Base-by-base conservation (phyloP, 169 alveolate species). In the Plasmodium blacklocki region DNA sequence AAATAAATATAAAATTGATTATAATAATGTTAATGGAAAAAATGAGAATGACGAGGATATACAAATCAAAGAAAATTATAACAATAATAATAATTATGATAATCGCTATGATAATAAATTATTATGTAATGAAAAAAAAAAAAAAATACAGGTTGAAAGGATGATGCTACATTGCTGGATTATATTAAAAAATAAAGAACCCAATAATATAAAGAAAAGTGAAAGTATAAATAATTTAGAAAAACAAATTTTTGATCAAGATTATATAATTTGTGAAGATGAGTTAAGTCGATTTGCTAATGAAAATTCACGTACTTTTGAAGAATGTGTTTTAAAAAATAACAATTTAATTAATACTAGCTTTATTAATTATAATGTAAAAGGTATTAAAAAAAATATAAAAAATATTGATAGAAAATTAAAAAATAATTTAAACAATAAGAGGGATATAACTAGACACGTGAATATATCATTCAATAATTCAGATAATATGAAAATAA, bases 131-230 rank as follows among this genome's bases (percentile, higher is more conserved):
- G n/a, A 39, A 49, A n/a, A 8, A n/a, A 49, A 47, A 49, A 39
- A 72, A 50, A 74, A 59, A 86, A 86, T 86, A 3, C 74, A 86
- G 1, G 80, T 49, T 8, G 87, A 68, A 68, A 52, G 92, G 68
- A 86, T 86, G 92, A 86, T 86, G 92, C 32, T 86, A 14, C 92
- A 86, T 47, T 86, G 92, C 26, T 86, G 92, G 92, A 64, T 86
- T 9, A 47, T 80, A 23, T 19, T 67, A 66, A 59, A 80, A n/a
- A 70, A 66, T 45, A 59, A 49, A 68, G 15, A 50, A 32, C n/a
- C 32, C 21, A 59, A 80, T 8, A 47, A 67, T 52, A 26, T 80
- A 39, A 54, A 49, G 12, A 80, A 80, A 80, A 80, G 83, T 52
- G 83, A 80, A 50, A 72, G 43, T 47, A 80, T 80, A 67, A 80